These are phyloP conservation scores for Hypholoma fasciculare DNA, from an alignment of 768 basidiomycete genomes.

Conservation along the genomic window DNA sequence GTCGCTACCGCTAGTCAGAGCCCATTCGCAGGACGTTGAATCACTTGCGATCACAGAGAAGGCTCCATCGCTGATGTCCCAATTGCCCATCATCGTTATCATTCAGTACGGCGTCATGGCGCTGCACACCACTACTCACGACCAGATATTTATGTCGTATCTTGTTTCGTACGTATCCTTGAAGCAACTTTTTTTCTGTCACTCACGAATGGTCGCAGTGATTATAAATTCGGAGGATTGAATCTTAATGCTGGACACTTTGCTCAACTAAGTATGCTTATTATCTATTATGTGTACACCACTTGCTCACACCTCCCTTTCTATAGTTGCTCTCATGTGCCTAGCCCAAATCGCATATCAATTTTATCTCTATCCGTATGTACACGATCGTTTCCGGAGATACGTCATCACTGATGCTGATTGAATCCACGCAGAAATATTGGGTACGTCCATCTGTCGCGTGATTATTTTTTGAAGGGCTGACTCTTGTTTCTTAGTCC, in stretches of 20 bases:
- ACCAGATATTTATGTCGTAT: conserved; percentile 91
- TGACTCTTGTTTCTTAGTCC: conserved; percentile 45
- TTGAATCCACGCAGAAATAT: conserved; percentile 49
- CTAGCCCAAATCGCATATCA: conserved; percentile 92
- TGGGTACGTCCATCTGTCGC: conserved; percentile 38
- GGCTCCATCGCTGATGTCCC: conserved; percentile 64
- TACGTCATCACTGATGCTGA: neutral
- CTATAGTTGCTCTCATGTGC: conserved; percentile 85
- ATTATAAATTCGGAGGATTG: conserved; percentile 84
- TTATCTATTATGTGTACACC: neutral
- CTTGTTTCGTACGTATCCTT: conserved; percentile 71
- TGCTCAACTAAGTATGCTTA: conserved; percentile 75
- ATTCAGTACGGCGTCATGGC: conserved; percentile 89
- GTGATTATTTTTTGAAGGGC: neutral
- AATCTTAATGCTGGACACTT: conserved; percentile 91
- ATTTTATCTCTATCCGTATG: conserved; percentile 88
- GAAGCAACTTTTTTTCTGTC: neutral
- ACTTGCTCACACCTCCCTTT: neutral
- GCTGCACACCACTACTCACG: conserved; percentile 85
- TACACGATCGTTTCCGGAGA: conserved; percentile 7
- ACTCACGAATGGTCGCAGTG: conserved; percentile 40
- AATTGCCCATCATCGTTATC: conserved; percentile 83
- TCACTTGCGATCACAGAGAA: conserved; percentile 44
- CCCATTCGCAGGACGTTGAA: conserved; percentile 34
- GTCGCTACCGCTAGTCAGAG: conserved; percentile 28